These are phyloP conservation scores for Barbarea vulgaris DNA, from an alignment of 345 rosid genomes.

Conservation along the genomic window DNA sequence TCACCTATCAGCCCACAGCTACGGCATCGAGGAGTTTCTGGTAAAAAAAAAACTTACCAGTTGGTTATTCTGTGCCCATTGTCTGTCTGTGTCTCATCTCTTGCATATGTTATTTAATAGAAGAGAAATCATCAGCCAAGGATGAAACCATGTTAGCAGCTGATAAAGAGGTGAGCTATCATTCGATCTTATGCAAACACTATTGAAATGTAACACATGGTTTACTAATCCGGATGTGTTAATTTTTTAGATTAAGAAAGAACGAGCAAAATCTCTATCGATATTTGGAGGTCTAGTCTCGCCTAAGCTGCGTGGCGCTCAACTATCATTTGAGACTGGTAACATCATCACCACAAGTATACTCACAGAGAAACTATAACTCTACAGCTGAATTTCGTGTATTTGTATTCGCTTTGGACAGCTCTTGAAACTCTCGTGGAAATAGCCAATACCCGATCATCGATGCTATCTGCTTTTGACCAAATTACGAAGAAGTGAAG, in stretches of 20 bases:
- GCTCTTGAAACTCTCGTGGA: constrained; percentile 81
- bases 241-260: constrained; percentile 62
- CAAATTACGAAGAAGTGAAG: constrained; percentile 43
- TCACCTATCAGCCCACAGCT: constrained; percentile 47
- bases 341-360: constrained; percentile 17
- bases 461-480: constrained; percentile 57
- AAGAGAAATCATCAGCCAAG: constrained; percentile 29
- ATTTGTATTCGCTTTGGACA: constrained; percentile 32
- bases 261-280: constrained; percentile 63
- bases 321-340: constrained; percentile 92
- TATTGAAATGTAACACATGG: not conserved
- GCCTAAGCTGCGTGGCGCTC: constrained; percentile 83
- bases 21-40: constrained; percentile 57
- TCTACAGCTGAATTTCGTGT: not conserved
- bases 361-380: constrained; percentile 7
- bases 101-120: constrained; percentile 22
- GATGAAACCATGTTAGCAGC: constrained; percentile 24
- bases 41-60: constrained; percentile 42
- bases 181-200: not conserved
- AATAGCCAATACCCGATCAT: constrained; percentile 71
- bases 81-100: constrained; percentile 18
- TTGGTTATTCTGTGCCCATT: constrained; percentile 10
- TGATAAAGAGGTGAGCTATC: constrained; percentile 37
- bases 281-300: constrained; percentile 87
- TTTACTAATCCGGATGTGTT: constrained; percentile 17